phyloP scores from a whole-genome alignment of 176 grass and related monocot genomes.

The Miscanthus lutarioriparius region DNA sequence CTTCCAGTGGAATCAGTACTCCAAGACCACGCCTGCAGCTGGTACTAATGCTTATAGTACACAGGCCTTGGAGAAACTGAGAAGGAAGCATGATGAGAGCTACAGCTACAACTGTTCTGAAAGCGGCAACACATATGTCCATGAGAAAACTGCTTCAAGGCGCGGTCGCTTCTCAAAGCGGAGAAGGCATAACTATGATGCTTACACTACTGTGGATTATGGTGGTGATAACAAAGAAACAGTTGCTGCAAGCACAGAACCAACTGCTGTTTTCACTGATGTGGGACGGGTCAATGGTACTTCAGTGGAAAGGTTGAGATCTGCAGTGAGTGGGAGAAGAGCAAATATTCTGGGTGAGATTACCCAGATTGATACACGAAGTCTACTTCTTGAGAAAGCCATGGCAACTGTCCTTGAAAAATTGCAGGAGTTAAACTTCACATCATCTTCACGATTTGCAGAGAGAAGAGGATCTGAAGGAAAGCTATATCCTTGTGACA shows the following conservation, averaged over 20 bases:
- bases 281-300: constrained; percentile 45
- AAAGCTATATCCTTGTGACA: constrained; percentile 41
- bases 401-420: constrained; percentile 50
- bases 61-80: constrained; percentile 35
- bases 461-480: constrained; percentile 45
- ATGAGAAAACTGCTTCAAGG: constrained; percentile 47
- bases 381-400: constrained; percentile 71
- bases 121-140: constrained; percentile 40
- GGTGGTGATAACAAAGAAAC: constrained; percentile 51
- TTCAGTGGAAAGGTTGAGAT: constrained; percentile 46
- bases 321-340: constrained; percentile 55
- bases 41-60: constrained; percentile 48
- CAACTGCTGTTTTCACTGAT: constrained; percentile 37
- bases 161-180: constrained; percentile 50
- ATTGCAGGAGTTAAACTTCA: constrained; percentile 54
- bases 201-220: constrained; percentile 30
- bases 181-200: constrained; percentile 47
- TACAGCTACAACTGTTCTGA: constrained; percentile 44
- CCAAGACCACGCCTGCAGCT: constrained; percentile 38
- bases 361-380: constrained; percentile 56
- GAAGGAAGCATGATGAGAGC: constrained; percentile 53
- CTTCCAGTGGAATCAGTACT: constrained; percentile 62
- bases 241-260: constrained; percentile 37
- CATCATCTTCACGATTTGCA: constrained; percentile 31
- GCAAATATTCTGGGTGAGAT: constrained; percentile 62